Evolutionary conservation across 495 filamentous ascomycete genomes (phyloP), one percentile per base, ranked within the genome.

Genomic region (Astrocystis sublimbata): DNA sequence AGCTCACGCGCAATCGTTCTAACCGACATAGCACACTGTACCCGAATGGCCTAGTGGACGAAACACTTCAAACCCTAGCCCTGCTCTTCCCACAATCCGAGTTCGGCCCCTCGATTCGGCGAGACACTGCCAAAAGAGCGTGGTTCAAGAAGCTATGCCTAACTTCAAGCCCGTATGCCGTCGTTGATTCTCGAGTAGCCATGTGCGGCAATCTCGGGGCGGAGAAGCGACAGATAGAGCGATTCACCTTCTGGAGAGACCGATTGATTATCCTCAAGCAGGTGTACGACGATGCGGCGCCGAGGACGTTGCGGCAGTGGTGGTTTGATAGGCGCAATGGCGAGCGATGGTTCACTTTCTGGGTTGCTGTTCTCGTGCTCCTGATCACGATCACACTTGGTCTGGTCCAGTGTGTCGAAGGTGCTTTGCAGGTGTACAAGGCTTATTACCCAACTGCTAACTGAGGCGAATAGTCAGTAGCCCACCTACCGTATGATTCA

Each of bases 291-390:
- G 74, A 86, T 36, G 67, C 81, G 0, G 66, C 70, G 38, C 83
- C 84, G 6, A 66, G 52, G 12, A 81, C 62, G 1, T 46, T 86
- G 1, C 64, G 54, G 6, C 79, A 85, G 65, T 82, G 78, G 78
- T 84, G 82, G 80, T 62, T 73, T 45, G 82, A 86, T 64, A 62
- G 81, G 49, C 68, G 83, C 5, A 81, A 82, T 47, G 70, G 74
- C 6, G 73, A 76, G 0, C 78, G 84, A 63, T 85, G 80, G 79
- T 84, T 81, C 60, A 80, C 80, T 7, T 81, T 85, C 47, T 86
- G 83, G 83, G 73, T 83, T 8, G 83, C 81, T 1, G 69, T 81
- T 3, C 45, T 78, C 6, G 78, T 81, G 1, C 63, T 83, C 7
- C 36, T 74, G 4, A 66, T 85, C 56, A 84, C 81, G 1, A 56